Evolutionary conservation across 2,329 filamentous ascomycete genomes (phyloP).

Genomic region (Botrytis hyacinthi): DNA sequence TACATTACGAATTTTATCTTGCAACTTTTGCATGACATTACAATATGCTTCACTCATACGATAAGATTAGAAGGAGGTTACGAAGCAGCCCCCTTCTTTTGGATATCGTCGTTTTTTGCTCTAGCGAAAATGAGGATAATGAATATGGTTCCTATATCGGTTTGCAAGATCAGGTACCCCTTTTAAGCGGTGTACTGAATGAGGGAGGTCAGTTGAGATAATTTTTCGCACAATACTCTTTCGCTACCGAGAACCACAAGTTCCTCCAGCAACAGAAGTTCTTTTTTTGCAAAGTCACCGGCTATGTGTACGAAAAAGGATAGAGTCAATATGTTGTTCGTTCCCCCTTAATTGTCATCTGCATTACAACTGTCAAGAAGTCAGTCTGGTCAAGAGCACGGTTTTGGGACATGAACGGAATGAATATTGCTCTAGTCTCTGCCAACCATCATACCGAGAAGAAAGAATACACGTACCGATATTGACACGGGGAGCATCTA

Average conservation of each 20-base stretch:
- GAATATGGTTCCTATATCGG: not conserved
- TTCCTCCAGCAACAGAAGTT: not conserved
- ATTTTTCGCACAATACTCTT: not conserved
- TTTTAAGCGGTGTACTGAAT: constrained; percentile 4
- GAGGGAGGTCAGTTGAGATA: not conserved
- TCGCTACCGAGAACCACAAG: not conserved
- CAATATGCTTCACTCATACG: not conserved
- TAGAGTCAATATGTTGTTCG: not conserved
- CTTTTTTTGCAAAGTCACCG: not conserved
- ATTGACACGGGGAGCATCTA: not conserved
- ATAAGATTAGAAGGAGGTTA: not conserved
- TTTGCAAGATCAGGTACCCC: not conserved
- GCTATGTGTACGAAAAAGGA: not conserved
- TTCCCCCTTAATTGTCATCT: not conserved
- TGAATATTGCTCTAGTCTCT: not conserved
- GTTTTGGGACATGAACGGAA: not conserved
- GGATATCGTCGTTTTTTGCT: not conserved
- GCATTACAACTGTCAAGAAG: not conserved
- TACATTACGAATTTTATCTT: not conserved
- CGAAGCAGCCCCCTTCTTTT: not conserved
- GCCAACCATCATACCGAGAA: not conserved
- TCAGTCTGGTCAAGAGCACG: not conserved
- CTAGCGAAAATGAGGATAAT: not conserved
- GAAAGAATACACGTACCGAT: not conserved
- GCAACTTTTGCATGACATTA: not conserved